A percentile compares a stretch with the other conserved stretches of the same genome.
These are phyloP conservation scores for Osmozyma mogii DNA, from an alignment of 805 yeast species.

Conservation along the genomic window DNA sequence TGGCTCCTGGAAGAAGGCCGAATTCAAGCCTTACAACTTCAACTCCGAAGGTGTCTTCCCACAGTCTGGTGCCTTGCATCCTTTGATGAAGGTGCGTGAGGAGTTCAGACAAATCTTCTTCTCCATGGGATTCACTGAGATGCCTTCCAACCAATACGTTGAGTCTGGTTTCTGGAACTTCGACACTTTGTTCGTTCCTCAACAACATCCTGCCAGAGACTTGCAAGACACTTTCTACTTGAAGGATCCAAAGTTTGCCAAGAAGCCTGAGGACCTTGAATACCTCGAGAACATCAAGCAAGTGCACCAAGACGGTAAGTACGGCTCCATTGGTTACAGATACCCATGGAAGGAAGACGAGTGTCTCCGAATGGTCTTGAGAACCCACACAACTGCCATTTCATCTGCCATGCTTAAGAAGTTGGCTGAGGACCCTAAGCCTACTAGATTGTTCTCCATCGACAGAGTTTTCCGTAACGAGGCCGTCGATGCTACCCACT, in stretches of 20 bases:
- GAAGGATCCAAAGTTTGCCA: slow-evolving; percentile 83
- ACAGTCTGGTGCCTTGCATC: slow-evolving; percentile 89
- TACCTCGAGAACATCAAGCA: slow-evolving; percentile 72
- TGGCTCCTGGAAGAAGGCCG: slow-evolving; percentile 74
- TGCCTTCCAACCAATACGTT: slow-evolving; percentile 98
- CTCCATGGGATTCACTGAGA: slow-evolving; percentile 96
- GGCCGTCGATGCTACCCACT: slow-evolving; percentile 98
- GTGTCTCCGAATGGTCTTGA: slow-evolving; percentile 81
- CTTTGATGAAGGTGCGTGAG: slow-evolving; percentile 92
- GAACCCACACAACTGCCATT: slow-evolving; percentile 97
- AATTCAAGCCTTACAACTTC: slow-evolving; percentile 94
- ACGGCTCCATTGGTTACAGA: slow-evolving; percentile 95
- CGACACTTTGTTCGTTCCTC: slow-evolving; percentile 94
- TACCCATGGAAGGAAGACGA: slow-evolving; percentile 95
- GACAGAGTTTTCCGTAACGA: slow-evolving; percentile 99
- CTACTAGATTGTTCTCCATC: slow-evolving; percentile 86
- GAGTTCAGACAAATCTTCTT: slow-evolving; percentile 97
- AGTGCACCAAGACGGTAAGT: slow-evolving; percentile 86
- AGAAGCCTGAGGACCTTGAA: slow-evolving; percentile 70
- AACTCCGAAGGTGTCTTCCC: slow-evolving; percentile 89
- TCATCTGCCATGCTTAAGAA: slow-evolving; percentile 82
- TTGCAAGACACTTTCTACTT: slow-evolving; percentile 96
- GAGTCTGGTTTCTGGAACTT: slow-evolving; percentile 99
- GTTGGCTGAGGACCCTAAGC: slow-evolving; percentile 82
- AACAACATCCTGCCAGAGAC: slow-evolving; percentile 99